Conservation (phyloP, 768 basidiomycete genomes). For the Leccinum variicolor region DNA sequence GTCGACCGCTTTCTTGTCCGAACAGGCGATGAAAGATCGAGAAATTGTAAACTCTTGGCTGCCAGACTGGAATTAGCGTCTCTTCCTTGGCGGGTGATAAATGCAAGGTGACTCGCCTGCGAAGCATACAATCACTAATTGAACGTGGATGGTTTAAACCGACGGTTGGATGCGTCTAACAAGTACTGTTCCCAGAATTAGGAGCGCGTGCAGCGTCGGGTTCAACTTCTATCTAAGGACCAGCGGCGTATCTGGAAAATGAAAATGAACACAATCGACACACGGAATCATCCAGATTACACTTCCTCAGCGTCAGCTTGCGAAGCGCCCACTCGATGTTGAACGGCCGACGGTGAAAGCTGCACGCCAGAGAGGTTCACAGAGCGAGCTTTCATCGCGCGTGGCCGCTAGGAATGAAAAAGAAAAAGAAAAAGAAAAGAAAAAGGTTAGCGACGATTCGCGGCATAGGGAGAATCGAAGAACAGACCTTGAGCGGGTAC, state of each 20-base stretch:
- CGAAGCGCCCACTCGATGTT: conserved; percentile 41
- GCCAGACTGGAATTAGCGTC: not conserved
- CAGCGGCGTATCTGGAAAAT: not conserved
- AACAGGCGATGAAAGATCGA: conserved; percentile 84
- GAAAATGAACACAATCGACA: not conserved
- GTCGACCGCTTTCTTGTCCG: conserved; percentile 81
- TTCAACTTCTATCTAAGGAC: not conserved
- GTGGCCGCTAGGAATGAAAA: too few species aligned
- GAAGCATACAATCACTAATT: conserved; percentile 68
- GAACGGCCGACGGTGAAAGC: conserved; percentile 38
- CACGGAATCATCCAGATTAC: not conserved
- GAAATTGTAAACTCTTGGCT: conserved; percentile 78
- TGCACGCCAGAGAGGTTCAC: too few species aligned
- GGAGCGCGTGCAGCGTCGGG: not conserved
- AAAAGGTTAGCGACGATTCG: conserved; percentile 19
- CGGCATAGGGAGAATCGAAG: not conserved
- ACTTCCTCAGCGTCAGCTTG: conserved; percentile 47
- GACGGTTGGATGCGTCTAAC: conserved; percentile 85
- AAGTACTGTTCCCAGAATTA: conserved; percentile 45
- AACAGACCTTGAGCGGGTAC: conserved; percentile 66
- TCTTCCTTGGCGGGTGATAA: not conserved
- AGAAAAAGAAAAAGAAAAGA: too few species aligned
- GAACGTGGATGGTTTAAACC: conserved; percentile 66
- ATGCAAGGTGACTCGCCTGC: conserved; percentile 46
- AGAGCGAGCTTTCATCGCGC: too few species aligned